These are phyloP conservation scores for Amoebophrya sp. DNA, from an alignment of 169 alveolate genomes.

Conservation along the genomic window DNA sequence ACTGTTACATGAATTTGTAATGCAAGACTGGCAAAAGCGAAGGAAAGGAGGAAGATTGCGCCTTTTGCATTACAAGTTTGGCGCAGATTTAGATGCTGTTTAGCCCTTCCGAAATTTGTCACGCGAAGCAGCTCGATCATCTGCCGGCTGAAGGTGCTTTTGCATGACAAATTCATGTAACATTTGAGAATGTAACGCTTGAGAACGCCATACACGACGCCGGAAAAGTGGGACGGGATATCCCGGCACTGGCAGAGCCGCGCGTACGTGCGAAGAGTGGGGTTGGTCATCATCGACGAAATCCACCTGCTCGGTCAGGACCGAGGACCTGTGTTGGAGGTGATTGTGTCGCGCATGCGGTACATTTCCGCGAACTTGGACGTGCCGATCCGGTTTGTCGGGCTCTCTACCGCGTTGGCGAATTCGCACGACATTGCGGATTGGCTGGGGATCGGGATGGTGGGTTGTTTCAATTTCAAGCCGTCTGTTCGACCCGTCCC, in stretches of 20 bases:
- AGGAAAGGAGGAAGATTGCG: no score
- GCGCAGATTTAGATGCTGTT: no score
- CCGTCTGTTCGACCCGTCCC: slow-evolving; percentile 98
- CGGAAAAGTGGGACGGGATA: slow-evolving; percentile 99
- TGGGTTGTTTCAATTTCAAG: slow-evolving; percentile 93
- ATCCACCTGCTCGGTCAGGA: slow-evolving; percentile 94
- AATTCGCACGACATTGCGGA: slow-evolving; percentile 94
- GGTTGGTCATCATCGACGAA: slow-evolving; percentile 95
- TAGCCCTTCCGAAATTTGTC: no score
- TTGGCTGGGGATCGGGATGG: slow-evolving; percentile 92
- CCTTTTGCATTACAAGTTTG: no score
- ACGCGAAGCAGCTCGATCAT: no score
- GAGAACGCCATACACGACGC: no score
- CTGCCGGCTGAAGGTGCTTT: no score
- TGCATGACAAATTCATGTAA: no score
- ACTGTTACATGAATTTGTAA: no score
- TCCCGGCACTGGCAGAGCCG: slow-evolving; percentile 95
- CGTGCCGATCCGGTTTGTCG: slow-evolving; percentile 81
- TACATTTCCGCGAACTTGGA: slow-evolving; percentile 79
- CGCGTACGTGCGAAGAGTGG: slow-evolving; percentile 80
- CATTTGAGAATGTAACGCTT: no score
- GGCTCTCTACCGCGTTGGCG: slow-evolving; percentile 97
- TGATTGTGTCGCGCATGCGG: slow-evolving; percentile 92
- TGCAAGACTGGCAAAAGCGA: no score
- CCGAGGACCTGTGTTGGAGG: slow-evolving; percentile 91